Evolutionary conservation across 2,329 filamentous ascomycete species (phyloP).

Genomic region (Magnaporthiopsis poae): DNA sequence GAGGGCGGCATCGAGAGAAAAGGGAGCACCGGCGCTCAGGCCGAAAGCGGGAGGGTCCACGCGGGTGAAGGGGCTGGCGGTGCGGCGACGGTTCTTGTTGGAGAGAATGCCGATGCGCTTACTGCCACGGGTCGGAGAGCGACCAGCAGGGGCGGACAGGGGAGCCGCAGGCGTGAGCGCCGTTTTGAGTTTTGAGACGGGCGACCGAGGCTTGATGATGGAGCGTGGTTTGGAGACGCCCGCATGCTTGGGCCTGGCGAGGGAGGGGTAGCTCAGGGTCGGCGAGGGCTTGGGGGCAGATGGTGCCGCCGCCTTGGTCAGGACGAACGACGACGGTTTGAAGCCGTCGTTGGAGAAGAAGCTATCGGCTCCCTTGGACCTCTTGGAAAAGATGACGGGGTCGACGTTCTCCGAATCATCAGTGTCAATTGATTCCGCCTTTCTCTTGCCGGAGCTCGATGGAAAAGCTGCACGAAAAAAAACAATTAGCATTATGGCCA

Average conservation of each 20-base stretch:
- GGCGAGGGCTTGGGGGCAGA: constrained; percentile 16
- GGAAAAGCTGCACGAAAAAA: constrained; percentile 27
- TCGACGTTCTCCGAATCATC: constrained; percentile 55
- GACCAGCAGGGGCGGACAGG: constrained; percentile 62
- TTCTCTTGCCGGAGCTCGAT: constrained; percentile 41
- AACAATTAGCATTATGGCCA: constrained; percentile 1
- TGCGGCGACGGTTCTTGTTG: constrained; percentile 49
- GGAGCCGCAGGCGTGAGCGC: constrained; percentile 32
- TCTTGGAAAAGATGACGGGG: constrained; percentile 47
- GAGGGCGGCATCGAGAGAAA: constrained; percentile 76
- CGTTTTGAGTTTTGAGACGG: constrained; percentile 35
- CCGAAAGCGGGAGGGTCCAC: constrained; percentile 60
- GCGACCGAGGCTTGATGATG: constrained; percentile 44
- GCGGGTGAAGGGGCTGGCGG: constrained; percentile 53
- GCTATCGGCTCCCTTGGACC: constrained; percentile 41
- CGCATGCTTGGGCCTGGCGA: constrained; percentile 19
- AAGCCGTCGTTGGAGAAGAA: constrained; percentile 34
- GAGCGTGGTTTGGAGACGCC: constrained; percentile 24
- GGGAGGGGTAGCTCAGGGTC: constrained; percentile 19
- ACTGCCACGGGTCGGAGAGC: constrained; percentile 60
- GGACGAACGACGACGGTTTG: constrained; percentile 38
- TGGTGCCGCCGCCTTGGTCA: constrained; percentile 32
- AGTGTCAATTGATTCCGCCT: constrained; percentile 42
- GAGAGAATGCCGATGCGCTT: constrained; percentile 62
- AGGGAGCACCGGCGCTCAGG: constrained; percentile 48